phyloP scores from a whole-genome alignment of 148 eudicot genomes.

The Vaccinium vitisidaea region DNA sequence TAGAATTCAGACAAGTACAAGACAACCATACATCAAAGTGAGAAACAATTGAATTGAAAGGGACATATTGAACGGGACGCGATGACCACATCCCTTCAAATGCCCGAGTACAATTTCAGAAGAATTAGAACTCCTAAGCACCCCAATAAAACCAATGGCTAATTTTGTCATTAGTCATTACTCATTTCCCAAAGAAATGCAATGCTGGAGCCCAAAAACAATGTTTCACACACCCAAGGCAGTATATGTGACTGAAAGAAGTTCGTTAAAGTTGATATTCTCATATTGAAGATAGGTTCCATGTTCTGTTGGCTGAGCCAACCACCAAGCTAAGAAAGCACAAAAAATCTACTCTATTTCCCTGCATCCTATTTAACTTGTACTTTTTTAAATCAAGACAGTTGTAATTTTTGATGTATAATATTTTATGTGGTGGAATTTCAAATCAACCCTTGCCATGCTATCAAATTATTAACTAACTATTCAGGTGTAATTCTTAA shows the following conservation, averaged over 20 bases:
- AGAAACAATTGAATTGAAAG: not conserved
- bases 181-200: not conserved
- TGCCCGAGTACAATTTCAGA: not conserved
- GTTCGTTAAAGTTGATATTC: not conserved
- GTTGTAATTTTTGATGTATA: not conserved
- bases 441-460: not conserved
- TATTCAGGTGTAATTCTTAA: not conserved
- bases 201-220: not conserved
- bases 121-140: not conserved
- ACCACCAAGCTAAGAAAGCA: not conserved
- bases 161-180: not conserved
- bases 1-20: not conserved
- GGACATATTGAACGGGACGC: not conserved
- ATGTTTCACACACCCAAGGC: not conserved
- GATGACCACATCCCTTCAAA: not conserved
- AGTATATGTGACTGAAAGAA: not conserved
- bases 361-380: not conserved
- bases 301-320: not conserved
- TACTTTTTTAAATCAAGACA: not conserved
- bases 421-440: not conserved
- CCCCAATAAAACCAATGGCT: not conserved
- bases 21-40: not conserved
- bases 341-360: not conserved
- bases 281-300: not conserved
- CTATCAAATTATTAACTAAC: not conserved